Conservation (phyloP, 2,329 filamentous ascomycete species). For the Cyphellophora attinorum region DNA sequence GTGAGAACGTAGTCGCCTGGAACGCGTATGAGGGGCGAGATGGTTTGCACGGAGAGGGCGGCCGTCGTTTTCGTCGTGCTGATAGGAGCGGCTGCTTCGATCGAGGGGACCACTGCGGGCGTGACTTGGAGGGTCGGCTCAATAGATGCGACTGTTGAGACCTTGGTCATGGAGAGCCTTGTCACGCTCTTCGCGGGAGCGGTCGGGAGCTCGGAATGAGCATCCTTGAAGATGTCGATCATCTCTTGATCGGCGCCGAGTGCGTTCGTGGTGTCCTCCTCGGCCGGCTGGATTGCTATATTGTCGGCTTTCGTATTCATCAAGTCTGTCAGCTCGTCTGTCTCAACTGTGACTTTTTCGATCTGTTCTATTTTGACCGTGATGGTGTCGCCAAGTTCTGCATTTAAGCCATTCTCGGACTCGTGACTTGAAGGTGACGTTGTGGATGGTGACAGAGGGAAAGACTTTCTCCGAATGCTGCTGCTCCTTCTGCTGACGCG, state of each 20-base stretch:
- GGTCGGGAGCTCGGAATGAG: background rate
- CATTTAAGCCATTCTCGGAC: slow-evolving; percentile 4
- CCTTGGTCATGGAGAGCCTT: background rate
- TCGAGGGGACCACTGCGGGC: slow-evolving; percentile 12
- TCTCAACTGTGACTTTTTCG: slow-evolving; percentile 15
- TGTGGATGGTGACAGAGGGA: slow-evolving; percentile 8
- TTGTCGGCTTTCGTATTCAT: background rate
- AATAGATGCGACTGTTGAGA: slow-evolving; percentile 1
- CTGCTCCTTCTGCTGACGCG: background rate
- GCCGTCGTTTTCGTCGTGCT: slow-evolving; percentile 11
- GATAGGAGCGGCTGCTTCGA: slow-evolving; percentile 11
- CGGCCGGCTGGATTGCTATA: background rate
- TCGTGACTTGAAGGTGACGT: slow-evolving; percentile 16
- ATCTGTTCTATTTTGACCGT: slow-evolving; percentile 17
- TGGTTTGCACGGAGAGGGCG: slow-evolving; percentile 12
- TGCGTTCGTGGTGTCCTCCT: background rate
- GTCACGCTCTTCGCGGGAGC: background rate
- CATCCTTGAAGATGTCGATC: background rate
- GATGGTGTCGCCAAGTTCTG: slow-evolving; percentile 4
- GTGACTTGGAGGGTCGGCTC: background rate
- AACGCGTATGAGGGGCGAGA: slow-evolving; percentile 36
- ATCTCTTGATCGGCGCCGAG: background rate
- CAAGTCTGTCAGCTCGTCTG: slow-evolving; percentile 7
- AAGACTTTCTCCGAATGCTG: background rate
- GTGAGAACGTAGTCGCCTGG: slow-evolving; percentile 81